These are phyloP conservation scores for Pachyrhizus erosus DNA, from an alignment of 306 rosid species.

Conservation along the genomic window DNA sequence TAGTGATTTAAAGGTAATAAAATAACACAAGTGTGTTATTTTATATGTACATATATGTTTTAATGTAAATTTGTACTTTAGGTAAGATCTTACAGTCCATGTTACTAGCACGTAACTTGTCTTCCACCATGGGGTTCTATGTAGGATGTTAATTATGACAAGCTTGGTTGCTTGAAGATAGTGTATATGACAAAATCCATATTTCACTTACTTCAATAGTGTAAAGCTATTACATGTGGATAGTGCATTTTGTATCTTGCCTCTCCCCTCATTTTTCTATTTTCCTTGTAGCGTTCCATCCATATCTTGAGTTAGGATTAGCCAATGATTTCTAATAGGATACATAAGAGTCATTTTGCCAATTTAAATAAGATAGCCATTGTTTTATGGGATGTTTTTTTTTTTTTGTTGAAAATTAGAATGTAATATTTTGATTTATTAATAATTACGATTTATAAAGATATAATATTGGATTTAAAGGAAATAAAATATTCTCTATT, in stretches of 20 bases:
- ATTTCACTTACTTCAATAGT: background rate
- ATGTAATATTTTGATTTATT: no score
- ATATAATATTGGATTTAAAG: no score
- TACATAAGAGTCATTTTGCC: slow-evolving; percentile 18
- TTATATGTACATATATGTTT: background rate
- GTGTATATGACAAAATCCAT: background rate
- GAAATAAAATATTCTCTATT: no score
- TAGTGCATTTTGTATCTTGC: slow-evolving; percentile 1
- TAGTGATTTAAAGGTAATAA: no score
- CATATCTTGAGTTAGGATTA: slow-evolving; percentile 19
- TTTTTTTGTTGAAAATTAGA: no score
- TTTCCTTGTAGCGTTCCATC: background rate
- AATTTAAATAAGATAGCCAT: background rate
- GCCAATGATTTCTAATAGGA: slow-evolving; percentile 1
- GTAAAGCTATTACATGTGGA: background rate
- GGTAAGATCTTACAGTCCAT: background rate
- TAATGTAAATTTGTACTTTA: background rate
- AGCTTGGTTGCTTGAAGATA: background rate
- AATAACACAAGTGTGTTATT: background rate
- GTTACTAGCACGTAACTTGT: background rate
- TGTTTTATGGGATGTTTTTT: no score
- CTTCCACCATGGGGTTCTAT: background rate
- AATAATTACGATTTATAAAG: no score
- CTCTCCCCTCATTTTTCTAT: slow-evolving; percentile 4
- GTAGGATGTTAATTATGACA: background rate